phyloP scores from a whole-genome alignment of 192 early-diverging fungal genomes.

The Dimargaris verticillata region DNA sequence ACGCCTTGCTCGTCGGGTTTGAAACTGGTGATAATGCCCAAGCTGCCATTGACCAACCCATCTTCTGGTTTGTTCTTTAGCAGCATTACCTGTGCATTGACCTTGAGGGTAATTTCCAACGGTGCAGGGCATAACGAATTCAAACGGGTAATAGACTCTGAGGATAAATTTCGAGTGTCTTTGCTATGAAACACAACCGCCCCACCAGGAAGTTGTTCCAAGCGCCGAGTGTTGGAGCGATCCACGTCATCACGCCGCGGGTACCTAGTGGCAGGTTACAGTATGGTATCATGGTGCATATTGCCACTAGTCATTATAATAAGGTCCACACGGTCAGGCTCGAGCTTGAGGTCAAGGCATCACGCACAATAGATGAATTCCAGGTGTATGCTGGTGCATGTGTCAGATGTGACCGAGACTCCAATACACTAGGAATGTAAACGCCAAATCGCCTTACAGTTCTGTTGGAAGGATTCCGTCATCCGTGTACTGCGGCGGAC shows the following conservation, averaged over 20 bases:
- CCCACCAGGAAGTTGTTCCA: constrained; percentile 36
- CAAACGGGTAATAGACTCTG: constrained; percentile 13
- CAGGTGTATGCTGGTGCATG: no score
- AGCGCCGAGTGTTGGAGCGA: constrained; percentile 35
- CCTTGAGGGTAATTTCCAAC: constrained; percentile 43
- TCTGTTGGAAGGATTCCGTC: constrained; percentile 50
- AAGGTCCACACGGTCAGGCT: no score
- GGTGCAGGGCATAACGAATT: constrained; percentile 41
- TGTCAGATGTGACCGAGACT: no score
- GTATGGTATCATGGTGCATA: no score
- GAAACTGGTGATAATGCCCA: constrained; percentile 39
- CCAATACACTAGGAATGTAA: no score
- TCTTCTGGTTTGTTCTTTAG: constrained; percentile 50
- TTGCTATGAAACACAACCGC: constrained; percentile 25
- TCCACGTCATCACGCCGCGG: constrained; percentile 64
- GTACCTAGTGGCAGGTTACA: constrained; percentile 7
- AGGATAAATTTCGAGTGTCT: constrained; percentile 18
- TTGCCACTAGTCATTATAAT: no score
- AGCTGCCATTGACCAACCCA: constrained; percentile 63
- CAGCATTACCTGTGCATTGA: constrained; percentile 74
- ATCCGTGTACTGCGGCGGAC: constrained; percentile 30
- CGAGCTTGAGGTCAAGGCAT: no score
- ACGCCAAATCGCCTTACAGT: constrained; percentile 24
- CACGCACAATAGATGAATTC: no score
- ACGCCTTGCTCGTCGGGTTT: constrained; percentile 11